Evolutionary conservation across 225 moss, liverwort and hornwort genomes (phyloP).

Genomic region (Pleurozium schreberi): DNA sequence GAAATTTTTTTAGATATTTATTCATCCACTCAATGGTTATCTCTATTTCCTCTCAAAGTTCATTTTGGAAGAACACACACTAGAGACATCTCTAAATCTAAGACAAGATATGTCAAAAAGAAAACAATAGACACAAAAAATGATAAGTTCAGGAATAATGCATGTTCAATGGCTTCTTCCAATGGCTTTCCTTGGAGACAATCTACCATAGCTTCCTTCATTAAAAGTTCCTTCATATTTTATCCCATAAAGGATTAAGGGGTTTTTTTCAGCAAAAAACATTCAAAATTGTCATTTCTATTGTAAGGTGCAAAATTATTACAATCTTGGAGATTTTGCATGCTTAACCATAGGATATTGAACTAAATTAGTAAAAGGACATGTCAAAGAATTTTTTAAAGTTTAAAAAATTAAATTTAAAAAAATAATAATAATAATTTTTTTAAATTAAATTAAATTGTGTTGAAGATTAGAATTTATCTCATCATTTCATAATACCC

Average conservation of each 20-base stretch:
- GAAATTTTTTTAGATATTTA: background rate
- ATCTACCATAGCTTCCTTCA: rapidly evolving
- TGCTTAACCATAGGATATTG: background rate
- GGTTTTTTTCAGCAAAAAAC: background rate
- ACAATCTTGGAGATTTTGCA: too few species aligned
- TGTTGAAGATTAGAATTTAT: too few species aligned
- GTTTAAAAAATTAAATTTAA: too few species aligned
- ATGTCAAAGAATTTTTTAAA: too few species aligned
- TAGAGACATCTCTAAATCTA: background rate
- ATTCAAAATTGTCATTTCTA: background rate
- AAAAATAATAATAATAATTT: too few species aligned
- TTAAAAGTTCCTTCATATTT: background rate
- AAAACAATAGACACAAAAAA: background rate
- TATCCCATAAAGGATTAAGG: background rate
- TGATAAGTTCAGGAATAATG: background rate
- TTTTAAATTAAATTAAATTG: too few species aligned
- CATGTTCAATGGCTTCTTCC: background rate
- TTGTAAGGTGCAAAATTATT: background rate
- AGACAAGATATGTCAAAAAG: background rate
- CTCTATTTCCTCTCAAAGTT: background rate
- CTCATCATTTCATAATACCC: too few species aligned
- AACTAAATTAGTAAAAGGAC: too few species aligned
- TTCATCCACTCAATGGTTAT: background rate
- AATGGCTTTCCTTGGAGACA: rapidly evolving
- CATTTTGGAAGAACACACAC: background rate